Evolutionary conservation across 208 protist genomes (phyloP).

Genomic region (Trypanosoma conorhini): DNA sequence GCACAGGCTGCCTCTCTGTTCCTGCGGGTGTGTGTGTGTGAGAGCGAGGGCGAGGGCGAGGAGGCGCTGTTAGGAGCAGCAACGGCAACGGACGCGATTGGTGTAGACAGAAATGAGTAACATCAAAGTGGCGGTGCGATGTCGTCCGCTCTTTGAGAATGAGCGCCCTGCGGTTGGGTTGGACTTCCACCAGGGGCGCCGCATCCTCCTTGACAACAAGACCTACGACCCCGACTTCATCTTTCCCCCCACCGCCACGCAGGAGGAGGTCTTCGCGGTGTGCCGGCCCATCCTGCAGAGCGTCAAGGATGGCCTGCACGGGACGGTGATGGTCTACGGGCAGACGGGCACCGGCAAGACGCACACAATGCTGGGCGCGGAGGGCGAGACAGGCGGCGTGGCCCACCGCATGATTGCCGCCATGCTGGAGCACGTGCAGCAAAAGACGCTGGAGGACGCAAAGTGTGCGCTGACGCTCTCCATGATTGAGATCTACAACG

Average conservation of each 20-base stretch:
- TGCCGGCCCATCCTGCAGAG: constrained; percentile 87
- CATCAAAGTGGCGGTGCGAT: constrained; percentile 88
- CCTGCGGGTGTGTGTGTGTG: neutral
- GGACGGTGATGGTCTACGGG: constrained; percentile 94
- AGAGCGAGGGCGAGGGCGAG: too few relatives aligned
- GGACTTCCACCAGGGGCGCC: constrained; percentile 68
- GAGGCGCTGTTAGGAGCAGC: neutral
- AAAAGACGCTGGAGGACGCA: constrained; percentile 81
- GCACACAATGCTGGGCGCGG: constrained; percentile 94
- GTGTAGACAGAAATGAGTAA: constrained; percentile 59
- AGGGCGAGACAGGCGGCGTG: constrained; percentile 58
- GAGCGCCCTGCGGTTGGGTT: constrained; percentile 74
- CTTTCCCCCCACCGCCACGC: constrained; percentile 59
- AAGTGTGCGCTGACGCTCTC: constrained; percentile 89
- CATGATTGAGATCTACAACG: constrained; percentile 94
- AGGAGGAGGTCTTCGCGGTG: constrained; percentile 86
- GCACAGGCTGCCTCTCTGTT: neutral
- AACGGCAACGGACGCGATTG: neutral
- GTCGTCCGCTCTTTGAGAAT: constrained; percentile 78
- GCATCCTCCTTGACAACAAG: constrained; percentile 87
- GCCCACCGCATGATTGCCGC: constrained; percentile 91
- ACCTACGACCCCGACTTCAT: constrained; percentile 91
- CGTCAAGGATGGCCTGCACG: constrained; percentile 91
- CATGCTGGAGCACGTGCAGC: constrained; percentile 90
- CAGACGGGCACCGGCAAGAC: constrained; percentile 97